Evolutionary conservation across 192 early-diverging fungal species (phyloP).

Genomic region (Pecoramyces ruminantium): DNA sequence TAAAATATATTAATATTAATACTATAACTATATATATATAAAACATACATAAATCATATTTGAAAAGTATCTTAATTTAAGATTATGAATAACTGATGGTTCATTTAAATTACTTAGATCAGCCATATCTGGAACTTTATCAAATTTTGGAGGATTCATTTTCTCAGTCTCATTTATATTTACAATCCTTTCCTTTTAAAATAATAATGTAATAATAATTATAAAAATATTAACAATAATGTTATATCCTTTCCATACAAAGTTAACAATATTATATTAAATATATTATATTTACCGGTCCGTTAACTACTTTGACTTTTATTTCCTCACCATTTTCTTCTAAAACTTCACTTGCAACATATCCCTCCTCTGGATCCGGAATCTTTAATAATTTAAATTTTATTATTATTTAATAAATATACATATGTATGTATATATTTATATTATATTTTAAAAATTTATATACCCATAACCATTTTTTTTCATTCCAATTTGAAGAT

Average conservation of each 20-base stretch:
- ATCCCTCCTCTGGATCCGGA: background rate
- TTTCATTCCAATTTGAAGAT: background rate
- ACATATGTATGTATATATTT: no score
- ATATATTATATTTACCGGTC: background rate
- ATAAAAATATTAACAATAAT: background rate
- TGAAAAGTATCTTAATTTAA: constrained; percentile 71
- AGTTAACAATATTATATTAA: background rate
- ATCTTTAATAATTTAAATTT: background rate
- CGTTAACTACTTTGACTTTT: background rate
- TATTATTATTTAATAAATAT: background rate
- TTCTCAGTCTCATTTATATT: constrained; percentile 73
- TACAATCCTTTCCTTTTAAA: constrained; percentile 42
- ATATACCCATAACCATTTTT: background rate
- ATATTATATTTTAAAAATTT: background rate
- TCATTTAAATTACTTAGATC: constrained; percentile 92
- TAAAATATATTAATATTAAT: no score
- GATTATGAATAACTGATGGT: constrained; percentile 95
- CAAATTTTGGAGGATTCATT: constrained; percentile 99
- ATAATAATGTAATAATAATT: background rate
- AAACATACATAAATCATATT: constrained; percentile 79
- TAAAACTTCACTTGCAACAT: background rate
- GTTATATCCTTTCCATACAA: no score
- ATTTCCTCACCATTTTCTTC: background rate
- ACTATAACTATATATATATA: no score
- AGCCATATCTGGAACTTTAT: constrained; percentile 96